Base-by-base conservation (phyloP, 441 rosid species). In the Erodium chrysanthum region DNA sequence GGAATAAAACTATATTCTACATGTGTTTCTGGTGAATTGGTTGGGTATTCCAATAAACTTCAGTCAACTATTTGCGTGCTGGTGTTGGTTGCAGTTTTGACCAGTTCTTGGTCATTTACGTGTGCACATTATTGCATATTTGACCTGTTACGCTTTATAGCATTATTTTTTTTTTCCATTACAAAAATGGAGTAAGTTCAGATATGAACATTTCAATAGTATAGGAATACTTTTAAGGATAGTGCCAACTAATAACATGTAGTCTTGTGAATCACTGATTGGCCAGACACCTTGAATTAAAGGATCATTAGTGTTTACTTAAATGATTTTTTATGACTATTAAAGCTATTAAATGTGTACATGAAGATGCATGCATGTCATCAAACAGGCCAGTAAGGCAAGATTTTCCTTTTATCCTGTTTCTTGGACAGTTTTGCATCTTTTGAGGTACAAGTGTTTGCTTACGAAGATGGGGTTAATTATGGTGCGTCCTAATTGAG, bases 51-150 rank as follows among this genome's bases (percentile, higher is more conserved):
- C 61, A 54, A 54, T 37, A 37, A 18, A 21, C 18, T 54, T 54
- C 23, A 54, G 18, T 54, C 61, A 7, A 54, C 61, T 54, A 54
- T 54, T 54, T 54, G 25, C 42, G 42, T 9, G 42, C 42, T 37
- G 12, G 42, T 37, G 42, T 37, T 8, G 12, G 61, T 18, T 18
- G 61, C 11, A 0, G 25, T 54, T 54, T 48, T 54, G 61, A 54
- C 61, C 10, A 14, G 25, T 54, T 18, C 42, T 37, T 37, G 42
- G 9, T 37, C 42, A 37, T 37, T 37, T 37, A 54, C 12, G 61
- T 54, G 61, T 54, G 61, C 61, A 54, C 61, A 54, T 54, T 21
- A 54, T 54, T 54, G 61, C 61, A 54, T 20, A 54, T 54, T 20
- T 20, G 61, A 27, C 61, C 25, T 54, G 12, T 54, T 20, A 20